Conservation (phyloP, 169 alveolate species). For the Eimeria praecox region DNA sequence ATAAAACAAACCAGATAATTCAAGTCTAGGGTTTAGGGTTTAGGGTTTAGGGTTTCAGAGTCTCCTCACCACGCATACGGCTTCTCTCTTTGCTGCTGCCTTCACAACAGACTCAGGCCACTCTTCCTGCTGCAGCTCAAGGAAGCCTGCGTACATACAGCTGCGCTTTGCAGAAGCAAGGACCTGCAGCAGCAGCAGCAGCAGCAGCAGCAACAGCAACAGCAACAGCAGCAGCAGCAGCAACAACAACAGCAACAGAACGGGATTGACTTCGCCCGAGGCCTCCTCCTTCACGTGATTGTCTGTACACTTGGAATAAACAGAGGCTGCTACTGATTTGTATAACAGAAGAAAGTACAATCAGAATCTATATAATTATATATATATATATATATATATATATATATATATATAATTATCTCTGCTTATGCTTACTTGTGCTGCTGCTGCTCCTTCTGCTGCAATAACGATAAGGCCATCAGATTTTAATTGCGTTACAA, state of each 20-base stretch:
- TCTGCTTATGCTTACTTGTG: conserved; percentile 8
- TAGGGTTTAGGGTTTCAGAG: conserved; percentile 13
- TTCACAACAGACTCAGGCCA: not conserved
- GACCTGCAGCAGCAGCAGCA: conserved; percentile 33
- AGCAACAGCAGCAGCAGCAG: not conserved
- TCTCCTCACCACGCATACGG: not conserved
- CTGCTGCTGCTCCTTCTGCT: conserved; percentile 7
- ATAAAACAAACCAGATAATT: too few relatives aligned
- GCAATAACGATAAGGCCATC: not conserved
- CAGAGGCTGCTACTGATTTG: too few relatives aligned
- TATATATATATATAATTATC: too few relatives aligned
- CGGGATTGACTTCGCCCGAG: not conserved
- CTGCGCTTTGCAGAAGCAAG: not conserved
- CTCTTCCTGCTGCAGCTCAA: not conserved
- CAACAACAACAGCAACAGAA: not conserved
- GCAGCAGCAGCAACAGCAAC: conserved; percentile 9
- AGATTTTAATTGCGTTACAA: not conserved
- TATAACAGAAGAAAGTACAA: too few relatives aligned
- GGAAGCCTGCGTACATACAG: conserved; percentile 17
- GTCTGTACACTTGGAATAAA: too few relatives aligned
- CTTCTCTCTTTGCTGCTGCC: conserved; percentile 1
- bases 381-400: too few relatives aligned
- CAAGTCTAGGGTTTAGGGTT: not conserved
- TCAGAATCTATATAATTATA: too few relatives aligned
- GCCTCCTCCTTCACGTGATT: too few relatives aligned